These are phyloP conservation scores for Cryptosporidium xiaoi DNA, from an alignment of 169 alveolate species.

Conservation along the genomic window DNA sequence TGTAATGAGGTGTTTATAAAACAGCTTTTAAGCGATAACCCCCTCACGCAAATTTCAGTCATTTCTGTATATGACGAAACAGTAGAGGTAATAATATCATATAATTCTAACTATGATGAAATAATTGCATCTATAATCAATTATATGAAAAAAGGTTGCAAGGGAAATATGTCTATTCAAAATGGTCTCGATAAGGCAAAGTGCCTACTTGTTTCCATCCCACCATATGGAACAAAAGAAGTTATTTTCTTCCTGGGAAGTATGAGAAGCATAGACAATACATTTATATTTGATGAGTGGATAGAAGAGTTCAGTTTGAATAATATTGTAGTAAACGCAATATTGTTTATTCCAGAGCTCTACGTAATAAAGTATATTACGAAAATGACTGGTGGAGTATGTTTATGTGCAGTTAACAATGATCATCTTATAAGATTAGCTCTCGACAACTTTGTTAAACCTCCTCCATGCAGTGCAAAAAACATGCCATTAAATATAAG, in stretches of 20 bases:
- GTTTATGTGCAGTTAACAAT: constrained; percentile 67
- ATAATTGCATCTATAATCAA: constrained; percentile 18
- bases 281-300: constrained; percentile 54
- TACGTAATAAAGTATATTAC: constrained; percentile 49
- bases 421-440: constrained; percentile 38
- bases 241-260: constrained; percentile 56
- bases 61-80: constrained; percentile 38
- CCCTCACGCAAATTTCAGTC: constrained; percentile 60
- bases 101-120: constrained; percentile 60
- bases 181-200: constrained; percentile 73
- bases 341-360: constrained; percentile 63
- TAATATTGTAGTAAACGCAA: constrained; percentile 34
- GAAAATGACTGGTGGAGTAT: constrained; percentile 55
- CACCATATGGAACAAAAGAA: constrained; percentile 73
- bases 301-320: constrained; percentile 31
- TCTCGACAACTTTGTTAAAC: constrained; percentile 60
- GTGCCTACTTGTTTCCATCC: constrained; percentile 34
- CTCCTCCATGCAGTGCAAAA: constrained; percentile 13
- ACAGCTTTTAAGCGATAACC: constrained; percentile 42
- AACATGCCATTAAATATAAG: constrained; percentile 27
- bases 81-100: constrained; percentile 32
- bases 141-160: constrained; percentile 50
- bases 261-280: constrained; percentile 68
- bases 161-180: constrained; percentile 67
- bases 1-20: constrained; percentile 50